Evolutionary conservation across 2,329 filamentous ascomycete genomes (phyloP), one percentile per base, ranked within the genome.

Genomic region (Acrodontium crateriforme): DNA sequence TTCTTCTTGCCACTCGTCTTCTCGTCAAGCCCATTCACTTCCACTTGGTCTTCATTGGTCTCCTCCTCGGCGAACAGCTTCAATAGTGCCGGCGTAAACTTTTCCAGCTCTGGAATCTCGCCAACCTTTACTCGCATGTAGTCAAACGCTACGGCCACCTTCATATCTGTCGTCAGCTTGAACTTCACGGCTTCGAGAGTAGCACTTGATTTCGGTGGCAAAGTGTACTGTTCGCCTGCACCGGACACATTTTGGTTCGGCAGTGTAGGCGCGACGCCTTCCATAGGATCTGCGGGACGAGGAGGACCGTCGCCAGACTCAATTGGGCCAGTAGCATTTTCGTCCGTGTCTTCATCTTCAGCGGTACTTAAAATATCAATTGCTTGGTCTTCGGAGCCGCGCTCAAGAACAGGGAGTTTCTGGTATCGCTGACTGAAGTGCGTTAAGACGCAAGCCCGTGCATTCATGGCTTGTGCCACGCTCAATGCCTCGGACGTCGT

Each of bases 341-440:
- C 32, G 8, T 35, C 32, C 3, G 32, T 26, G 3, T 38, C 25
- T 10, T 37, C 38, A n/a, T 40, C 41, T 16, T 37, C 41, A 12
- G 25, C 35, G 5, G 26, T n/a, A n/a, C 27, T 13, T 30, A 32
- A 3, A 16, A 18, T 9, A 12, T n/a, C n/a, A n/a, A n/a, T n/a
- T n/a, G n/a, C n/a, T 8, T 22, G 20, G 13, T n/a, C 26, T 10
- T 24, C 25, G 6, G 12, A 28, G 6, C 38, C 29, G 14, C 49
- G 47, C 34, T 69, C 61, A 3, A 71, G 53, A 3, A 65, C 58
- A 2, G 69, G 74, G 18, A 72, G 62, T 55, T 87, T 87, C 45
- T 82, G 78, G 54, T 98, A 98, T 6, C 89, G 69, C 59, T 98
- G 89, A 30, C 77, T 85, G 56, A 98, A 98, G 53, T 98, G 89